phyloP scores from a whole-genome alignment of 805 yeast genomes.

The Saturnispora gosingensis region DNA sequence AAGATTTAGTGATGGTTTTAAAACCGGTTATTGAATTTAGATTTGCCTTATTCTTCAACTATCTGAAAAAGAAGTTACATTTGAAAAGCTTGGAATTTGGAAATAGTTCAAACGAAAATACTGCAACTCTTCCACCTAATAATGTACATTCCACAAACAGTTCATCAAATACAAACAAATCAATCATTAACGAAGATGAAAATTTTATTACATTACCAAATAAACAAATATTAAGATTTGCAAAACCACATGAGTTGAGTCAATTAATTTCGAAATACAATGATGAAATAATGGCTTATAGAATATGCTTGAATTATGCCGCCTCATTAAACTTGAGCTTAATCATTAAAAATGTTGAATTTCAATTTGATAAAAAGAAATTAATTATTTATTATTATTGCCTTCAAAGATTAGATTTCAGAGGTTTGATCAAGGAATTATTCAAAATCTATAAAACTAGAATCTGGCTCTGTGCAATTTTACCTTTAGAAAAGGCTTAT shows the following conservation, averaged over 20 bases:
- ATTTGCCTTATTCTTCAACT: conserved; percentile 63
- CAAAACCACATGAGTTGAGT: conserved; percentile 59
- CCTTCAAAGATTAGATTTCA: conserved; percentile 60
- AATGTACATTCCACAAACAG: conserved; percentile 11
- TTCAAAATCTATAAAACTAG: conserved; percentile 71
- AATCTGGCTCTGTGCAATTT: conserved; percentile 76
- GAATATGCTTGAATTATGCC: conserved; percentile 46
- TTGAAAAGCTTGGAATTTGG: conserved; percentile 39
- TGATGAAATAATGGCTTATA: conserved; percentile 64
- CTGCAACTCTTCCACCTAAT: conserved; percentile 19
- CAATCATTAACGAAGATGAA: conserved; percentile 42
- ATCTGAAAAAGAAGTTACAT: conserved; percentile 65
- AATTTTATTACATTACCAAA: conserved; percentile 65
- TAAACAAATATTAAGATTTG: conserved; percentile 68
- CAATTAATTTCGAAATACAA: conserved; percentile 54
- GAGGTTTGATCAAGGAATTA: conserved; percentile 62
- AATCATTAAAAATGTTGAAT: conserved; percentile 65
- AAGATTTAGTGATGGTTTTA: conserved; percentile 64
- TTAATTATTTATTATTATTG: conserved; percentile 62
- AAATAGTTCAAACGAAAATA: conserved; percentile 18
- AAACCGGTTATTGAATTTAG: conserved; percentile 56
- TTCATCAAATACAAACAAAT: conserved; percentile 11
- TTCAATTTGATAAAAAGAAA: conserved; percentile 74
- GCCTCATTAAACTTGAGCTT: conserved; percentile 35
- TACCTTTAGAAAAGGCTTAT: conserved; percentile 29